Conservation (phyloP, 805 yeast species). For the Metschnikowia chrysomelidarum region DNA sequence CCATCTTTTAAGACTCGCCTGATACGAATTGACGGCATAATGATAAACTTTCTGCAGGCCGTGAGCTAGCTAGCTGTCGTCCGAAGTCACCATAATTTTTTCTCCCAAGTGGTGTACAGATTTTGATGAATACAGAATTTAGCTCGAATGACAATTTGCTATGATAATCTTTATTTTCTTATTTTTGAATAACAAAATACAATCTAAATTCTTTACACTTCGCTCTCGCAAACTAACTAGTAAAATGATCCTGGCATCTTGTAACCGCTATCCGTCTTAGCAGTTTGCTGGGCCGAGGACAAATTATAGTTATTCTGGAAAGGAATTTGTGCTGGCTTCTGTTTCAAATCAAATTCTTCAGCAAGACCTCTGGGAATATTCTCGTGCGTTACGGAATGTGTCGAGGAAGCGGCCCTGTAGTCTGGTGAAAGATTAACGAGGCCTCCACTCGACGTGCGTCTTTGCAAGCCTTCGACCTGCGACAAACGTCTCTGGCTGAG, state of each 20-base stretch:
- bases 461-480: conserved; percentile 4
- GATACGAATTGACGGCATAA: too few relatives aligned
- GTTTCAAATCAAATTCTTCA: not conserved
- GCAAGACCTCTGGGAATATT: not conserved
- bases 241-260: conserved; percentile 14
- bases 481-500: conserved; percentile 17
- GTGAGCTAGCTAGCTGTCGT: not conserved
- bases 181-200: too few relatives aligned
- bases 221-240: conserved; percentile 1
- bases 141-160: too few relatives aligned
- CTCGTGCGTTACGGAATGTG: not conserved
- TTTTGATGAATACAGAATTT: too few relatives aligned
- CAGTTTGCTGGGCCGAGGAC: conserved; percentile 4
- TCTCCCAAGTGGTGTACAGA: not conserved
- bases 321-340: conserved; percentile 5
- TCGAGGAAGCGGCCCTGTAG: too few relatives aligned
- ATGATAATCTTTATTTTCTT: too few relatives aligned
- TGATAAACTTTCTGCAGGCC: too few relatives aligned
- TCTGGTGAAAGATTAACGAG: conserved; percentile 8
- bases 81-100: not conserved
- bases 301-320: conserved; percentile 5
- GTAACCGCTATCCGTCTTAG: conserved; percentile 4
- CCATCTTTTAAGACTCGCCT: too few relatives aligned
- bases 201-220: not conserved
- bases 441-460: conserved; percentile 10